phyloP scores from a whole-genome alignment of 2,329 filamentous ascomycete species.

The Sclerotinia borealis region DNA sequence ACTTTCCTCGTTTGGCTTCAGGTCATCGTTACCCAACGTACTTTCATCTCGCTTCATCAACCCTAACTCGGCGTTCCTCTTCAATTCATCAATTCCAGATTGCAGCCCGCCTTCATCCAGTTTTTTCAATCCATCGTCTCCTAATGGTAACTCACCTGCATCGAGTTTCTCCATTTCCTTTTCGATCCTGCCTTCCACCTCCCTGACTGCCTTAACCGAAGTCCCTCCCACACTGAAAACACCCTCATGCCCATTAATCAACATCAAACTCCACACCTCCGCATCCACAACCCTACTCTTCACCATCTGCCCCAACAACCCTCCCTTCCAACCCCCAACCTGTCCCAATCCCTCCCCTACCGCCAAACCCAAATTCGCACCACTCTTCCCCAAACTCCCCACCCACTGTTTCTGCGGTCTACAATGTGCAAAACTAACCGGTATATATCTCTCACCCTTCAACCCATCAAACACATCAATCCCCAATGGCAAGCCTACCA shows the following conservation, averaged over 20 bases:
- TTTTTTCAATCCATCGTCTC: neutral
- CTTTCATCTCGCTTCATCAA: conserved; percentile 13
- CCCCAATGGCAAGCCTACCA: neutral
- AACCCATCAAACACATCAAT: neutral
- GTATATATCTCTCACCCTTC: conserved; percentile 7
- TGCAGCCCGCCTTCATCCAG: neutral
- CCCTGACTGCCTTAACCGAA: conserved; percentile 9
- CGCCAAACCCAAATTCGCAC: conserved; percentile 22
- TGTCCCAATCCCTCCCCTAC: conserved; percentile 12
- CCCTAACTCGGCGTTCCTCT: neutral
- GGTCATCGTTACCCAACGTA: neutral
- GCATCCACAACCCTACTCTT: conserved; percentile 17
- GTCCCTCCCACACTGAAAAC: conserved; percentile 23
- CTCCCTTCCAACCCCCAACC: neutral
- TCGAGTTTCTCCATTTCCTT: neutral
- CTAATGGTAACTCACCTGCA: neutral
- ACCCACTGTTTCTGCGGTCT: conserved; percentile 22
- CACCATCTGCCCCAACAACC: conserved; percentile 18
- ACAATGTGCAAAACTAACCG: conserved; percentile 21
- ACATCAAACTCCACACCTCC: conserved; percentile 21
- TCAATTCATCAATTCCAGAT: neutral
- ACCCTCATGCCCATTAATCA: conserved; percentile 21
- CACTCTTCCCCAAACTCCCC: conserved; percentile 10
- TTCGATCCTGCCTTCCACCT: conserved; percentile 9
- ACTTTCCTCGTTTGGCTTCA: neutral